Percentiles rank a stretch among this genome's conserved stretches.
These are phyloP conservation scores for Apostasia ramifera DNA, from an alignment of 106 monocot genomes.

Conservation along the genomic window DNA sequence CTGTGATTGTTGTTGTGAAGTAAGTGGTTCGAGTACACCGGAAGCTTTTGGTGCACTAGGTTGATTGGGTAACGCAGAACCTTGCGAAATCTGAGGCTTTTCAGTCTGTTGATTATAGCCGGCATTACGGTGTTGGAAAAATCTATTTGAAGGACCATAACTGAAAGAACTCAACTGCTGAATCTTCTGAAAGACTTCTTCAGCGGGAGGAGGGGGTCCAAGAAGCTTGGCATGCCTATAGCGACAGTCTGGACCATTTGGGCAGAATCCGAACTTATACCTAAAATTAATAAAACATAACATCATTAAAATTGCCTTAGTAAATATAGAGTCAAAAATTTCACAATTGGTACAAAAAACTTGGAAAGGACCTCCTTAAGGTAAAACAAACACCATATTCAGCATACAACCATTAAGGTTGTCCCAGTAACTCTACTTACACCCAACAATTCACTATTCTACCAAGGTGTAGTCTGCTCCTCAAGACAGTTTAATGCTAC, in stretches of 20 bases:
- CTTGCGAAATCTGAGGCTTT: conserved; percentile 46
- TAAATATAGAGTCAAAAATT: too few relatives aligned
- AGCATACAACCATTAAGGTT: too few relatives aligned
- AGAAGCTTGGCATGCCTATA: conserved; percentile 92
- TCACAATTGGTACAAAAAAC: neutral
- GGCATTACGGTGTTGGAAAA: conserved; percentile 58
- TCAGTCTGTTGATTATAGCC: conserved; percentile 56
- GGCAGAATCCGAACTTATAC: conserved; percentile 98
- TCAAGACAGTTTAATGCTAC: neutral
- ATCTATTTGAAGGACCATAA: conserved; percentile 58
- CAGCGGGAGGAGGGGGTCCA: conserved; percentile 87
- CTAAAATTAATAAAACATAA: conserved; percentile 25
- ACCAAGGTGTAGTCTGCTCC: too few relatives aligned
- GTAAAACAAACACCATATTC: too few relatives aligned
- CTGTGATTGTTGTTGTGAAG: conserved; percentile 35
- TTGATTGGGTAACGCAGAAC: conserved; percentile 30
- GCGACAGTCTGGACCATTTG: conserved; percentile 92
- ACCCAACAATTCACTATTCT: too few relatives aligned
- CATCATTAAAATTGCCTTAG: neutral
- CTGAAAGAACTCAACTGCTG: conserved; percentile 76
- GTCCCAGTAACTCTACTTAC: too few relatives aligned
- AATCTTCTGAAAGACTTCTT: conserved; percentile 97
- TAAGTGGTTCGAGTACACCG: conserved; percentile 17
- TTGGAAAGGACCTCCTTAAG: neutral
- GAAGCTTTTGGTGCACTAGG: conserved; percentile 23